Evolutionary conservation across 768 basidiomycete species (phyloP).

Genomic region (Termitomyces sp.): DNA sequence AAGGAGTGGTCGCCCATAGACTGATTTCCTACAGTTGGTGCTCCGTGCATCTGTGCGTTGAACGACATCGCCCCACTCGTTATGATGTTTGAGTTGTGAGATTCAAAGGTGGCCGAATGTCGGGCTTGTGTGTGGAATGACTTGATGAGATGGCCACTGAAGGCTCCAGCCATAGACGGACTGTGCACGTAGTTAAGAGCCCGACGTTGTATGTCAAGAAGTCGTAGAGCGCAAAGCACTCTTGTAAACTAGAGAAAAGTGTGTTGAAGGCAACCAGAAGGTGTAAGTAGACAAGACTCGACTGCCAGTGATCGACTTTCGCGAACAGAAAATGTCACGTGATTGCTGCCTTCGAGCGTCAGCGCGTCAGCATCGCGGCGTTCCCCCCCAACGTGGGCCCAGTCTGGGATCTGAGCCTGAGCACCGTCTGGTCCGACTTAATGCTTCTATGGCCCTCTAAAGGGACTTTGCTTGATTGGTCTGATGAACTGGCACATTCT

Average conservation of each 20-base stretch:
- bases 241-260: neutral
- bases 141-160: slow-evolving; percentile 58
- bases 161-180: slow-evolving; percentile 51
- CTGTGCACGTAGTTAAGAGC: neutral
- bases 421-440: neutral
- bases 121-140: slow-evolving; percentile 36
- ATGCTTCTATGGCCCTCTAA: neutral
- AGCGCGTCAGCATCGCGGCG: too few relatives aligned
- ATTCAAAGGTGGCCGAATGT: slow-evolving; percentile 16
- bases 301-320: too few relatives aligned
- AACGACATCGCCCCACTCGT: slow-evolving; percentile 62
- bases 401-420: too few relatives aligned
- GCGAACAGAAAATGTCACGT: neutral
- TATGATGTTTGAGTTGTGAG: slow-evolving; percentile 33
- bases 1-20: slow-evolving; percentile 26
- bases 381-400: too few relatives aligned
- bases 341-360: too few relatives aligned
- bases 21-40: slow-evolving; percentile 21
- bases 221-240: neutral
- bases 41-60: slow-evolving; percentile 58
- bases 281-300: too few relatives aligned
- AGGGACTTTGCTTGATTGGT: neutral
- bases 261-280: neutral
- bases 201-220: neutral
- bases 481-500: neutral